Evolutionary conservation across 139 green algal species (phyloP), one percentile per base, ranked within the genome.

Genomic region (Diplosphaera chodatii): DNA sequence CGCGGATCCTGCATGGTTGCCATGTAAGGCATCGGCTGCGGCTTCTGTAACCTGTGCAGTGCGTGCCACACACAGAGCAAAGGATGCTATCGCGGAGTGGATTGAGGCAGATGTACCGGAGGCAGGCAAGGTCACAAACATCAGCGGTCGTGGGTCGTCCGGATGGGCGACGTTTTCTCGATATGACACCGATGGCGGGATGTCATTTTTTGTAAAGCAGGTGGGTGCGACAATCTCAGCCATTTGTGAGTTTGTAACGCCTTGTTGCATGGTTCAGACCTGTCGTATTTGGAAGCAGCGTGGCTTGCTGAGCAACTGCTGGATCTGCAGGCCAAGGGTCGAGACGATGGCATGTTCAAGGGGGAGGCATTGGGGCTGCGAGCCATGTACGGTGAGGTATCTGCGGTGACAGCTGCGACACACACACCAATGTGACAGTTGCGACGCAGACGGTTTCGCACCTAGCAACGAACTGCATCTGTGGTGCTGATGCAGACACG

Each of bases 121-220:
- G 1, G 40, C 55, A 10, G 84, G 84, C 56, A 70, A 67, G 5
- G 81, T 94, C 5, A 68, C 76, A 0, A 77, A 82, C 63, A 40
- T 79, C 29, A 82, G 55, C 28, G 79, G 73, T 16, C 55, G 84
- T 55, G 81, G 83, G 22, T 78, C 78, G 37, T 83, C 64, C 55
- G 77, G 69, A 34, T 95, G 91, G 90, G 85, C 80, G 56, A 83
- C 70, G 6, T 76, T 82, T 27, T 87, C 84, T 63, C 34, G 74
- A 16, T 90, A 89, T 65, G 34, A 76, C 25, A 90, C 84, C 25
- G 73, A 78, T 13, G 70, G 41, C 22, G 82, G 81, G 30, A 30
- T 40, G 4, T 82, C 81, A 32, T 89, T 85, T 27, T 97, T 97
- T 82, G 90, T 93, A 6, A 97, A 97, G 84, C 85, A 82, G 4